Evolutionary conservation across 108 stramenopile genomes (phyloP), one percentile per base, ranked within the genome.

Genomic region (Aurantiochytrium sp.): DNA sequence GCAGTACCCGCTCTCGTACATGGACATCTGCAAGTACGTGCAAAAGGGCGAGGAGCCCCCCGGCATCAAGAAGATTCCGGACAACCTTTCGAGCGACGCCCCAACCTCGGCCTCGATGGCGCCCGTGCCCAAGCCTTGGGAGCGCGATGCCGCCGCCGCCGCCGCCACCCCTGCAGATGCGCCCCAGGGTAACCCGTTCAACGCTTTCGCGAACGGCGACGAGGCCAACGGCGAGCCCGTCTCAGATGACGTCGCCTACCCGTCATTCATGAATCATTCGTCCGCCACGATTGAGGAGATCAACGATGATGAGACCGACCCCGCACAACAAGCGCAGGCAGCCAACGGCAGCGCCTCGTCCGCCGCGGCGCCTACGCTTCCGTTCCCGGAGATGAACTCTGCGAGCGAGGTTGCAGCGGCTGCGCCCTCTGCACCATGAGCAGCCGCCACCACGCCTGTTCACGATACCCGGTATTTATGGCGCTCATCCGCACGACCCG

Each of bases 1-100:
- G 6, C 55, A 59, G 73, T 48, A 81, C 45, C 73, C 73, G 12
- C 73, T 48, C 39, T 81, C 73, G n/a, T 81, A 81, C 73, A 48
- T 6, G n/a, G 73, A 81, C 21, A 81, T 81, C 2, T 21, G 12
- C 36, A 17, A 24, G 39, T 48, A 48, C 19, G 73, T 81, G 36
- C 73, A 81, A 42, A 15, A 42, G 73, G 73, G 39, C 73, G 27
- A 81, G 39, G 24, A 41, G 45, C 73, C 73, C 6, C 73, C 73
- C 27, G 73, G 73, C 12, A 24, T 81, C 45, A 12, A 48, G 73
- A 42, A 81, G 1, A 48, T 81, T 27, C 73, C 73, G 12, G 24
- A 81, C 3, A n/a, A 41, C 42, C 73, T 81, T n/a, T 48, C 42
- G 21, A 24, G 45, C 17, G 73, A 81, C 24, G 42, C 36, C 0